Evolutionary conservation across 1,139 yeast species (phyloP).

Genomic region (Zygosaccharomyces pseudobailii): DNA sequence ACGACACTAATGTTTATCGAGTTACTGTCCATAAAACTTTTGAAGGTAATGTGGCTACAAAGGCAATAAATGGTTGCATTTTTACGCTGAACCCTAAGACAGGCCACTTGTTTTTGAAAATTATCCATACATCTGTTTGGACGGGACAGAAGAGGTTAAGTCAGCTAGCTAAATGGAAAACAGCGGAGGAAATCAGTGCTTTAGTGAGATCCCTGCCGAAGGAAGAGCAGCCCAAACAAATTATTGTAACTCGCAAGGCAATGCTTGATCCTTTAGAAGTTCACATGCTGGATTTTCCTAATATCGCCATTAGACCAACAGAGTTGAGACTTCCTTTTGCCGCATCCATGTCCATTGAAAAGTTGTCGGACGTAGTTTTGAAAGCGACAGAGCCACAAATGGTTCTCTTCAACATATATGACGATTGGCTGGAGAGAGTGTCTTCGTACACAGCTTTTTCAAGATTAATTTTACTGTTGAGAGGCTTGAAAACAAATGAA

Average conservation of each 20-base stretch:
- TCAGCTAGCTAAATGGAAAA: conserved; percentile 95
- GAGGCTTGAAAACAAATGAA: conserved; percentile 74
- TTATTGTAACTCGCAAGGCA: conserved; percentile 86
- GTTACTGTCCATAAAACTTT: conserved; percentile 90
- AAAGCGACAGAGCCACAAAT: conserved; percentile 90
- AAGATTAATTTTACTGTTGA: conserved; percentile 68
- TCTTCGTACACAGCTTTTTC: conserved; percentile 94
- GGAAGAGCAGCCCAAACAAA: conserved; percentile 92
- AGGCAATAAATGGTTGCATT: conserved; percentile 90
- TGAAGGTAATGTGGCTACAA: conserved; percentile 90
- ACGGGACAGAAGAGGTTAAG: conserved; percentile 94
- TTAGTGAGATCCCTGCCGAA: conserved; percentile 80
- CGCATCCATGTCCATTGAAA: conserved; percentile 78
- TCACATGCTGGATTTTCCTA: conserved; percentile 95
- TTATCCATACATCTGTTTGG: conserved; percentile 94
- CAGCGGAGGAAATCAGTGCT: conserved; percentile 97
- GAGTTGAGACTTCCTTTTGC: conserved; percentile 88
- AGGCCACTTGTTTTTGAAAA: conserved; percentile 82
- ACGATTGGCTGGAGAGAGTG: conserved; percentile 83
- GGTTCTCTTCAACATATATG: conserved; percentile 86
- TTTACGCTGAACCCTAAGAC: conserved; percentile 85
- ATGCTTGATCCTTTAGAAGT: conserved; percentile 93
- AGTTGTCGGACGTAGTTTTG: conserved; percentile 71
- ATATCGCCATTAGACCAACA: conserved; percentile 81
- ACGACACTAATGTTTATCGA: conserved; percentile 89